Base-by-base conservation (phyloP, 2,329 filamentous ascomycete genomes). In the Eurotiales sp. region DNA sequence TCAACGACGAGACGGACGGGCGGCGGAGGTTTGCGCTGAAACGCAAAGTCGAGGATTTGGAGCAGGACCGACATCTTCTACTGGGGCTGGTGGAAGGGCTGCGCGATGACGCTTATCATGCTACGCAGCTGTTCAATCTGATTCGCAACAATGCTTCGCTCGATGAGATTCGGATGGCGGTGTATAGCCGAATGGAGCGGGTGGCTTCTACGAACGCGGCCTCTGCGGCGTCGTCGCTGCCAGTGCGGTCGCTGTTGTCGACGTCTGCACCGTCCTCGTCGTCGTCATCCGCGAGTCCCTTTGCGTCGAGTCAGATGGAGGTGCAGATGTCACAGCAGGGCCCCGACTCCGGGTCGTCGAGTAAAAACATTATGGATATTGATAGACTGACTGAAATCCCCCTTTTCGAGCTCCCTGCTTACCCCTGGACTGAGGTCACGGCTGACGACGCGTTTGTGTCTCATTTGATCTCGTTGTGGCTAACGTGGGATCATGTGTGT, bases 361-460 rank as follows among this genome's bases (percentile, higher is more conserved):
- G 47, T 2, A 43, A 36, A 14, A 23, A 43, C 39, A 32, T 59
- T 52, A 32, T 59, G 54, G 54, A 59, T 37, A 47, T 58, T 8
- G 50, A 55, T 27, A 34, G 54, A 15, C 39, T 60, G 27, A 53
- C 52, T 7, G 52, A 56, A 15, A 54, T 52, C 19, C 58, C 53
- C 11, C 22, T 56, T 1, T 59, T 45, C 40, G 54, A 45, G 6
- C 52, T 63, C 7, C 55, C 57, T 1, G 59, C 60, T 10, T 46
- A 52, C 29, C 64, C 66, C 2, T 69, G 66, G 65, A 69, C 66
- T 3, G 59, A 53, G 2, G 58, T 67, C 30, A 68, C 64, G 1
- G 56, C 59, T 5, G 60, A 64, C 36, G 59, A 62, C 42, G 57
- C 59, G 14, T 57, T 66, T 40, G 63, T 69, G 3, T 68, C 64